Evolutionary conservation across 257 asterid species (phyloP), one percentile per base, ranked within the genome.

Genomic region (Penstemon newberryi): DNA sequence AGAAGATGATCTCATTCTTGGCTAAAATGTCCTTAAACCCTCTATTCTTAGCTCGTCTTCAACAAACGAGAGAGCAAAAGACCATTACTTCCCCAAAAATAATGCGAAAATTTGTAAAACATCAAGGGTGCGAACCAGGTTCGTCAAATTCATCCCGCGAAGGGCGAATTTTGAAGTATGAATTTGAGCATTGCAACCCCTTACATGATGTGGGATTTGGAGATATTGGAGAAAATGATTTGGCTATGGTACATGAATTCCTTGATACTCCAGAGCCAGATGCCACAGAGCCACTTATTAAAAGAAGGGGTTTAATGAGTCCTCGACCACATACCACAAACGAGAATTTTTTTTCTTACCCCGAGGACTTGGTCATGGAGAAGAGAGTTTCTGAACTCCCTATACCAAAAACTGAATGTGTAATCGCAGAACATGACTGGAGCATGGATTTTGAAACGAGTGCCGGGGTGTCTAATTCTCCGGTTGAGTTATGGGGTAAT

Each of bases 1-100:
- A 91, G 77, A 90, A 86, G 78, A 87, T 91, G 94, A 88, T 89
- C 66, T 79, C 95, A 0, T 91, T 91, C 88, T 69, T 91, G 83
- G 94, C 86, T 13, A 84, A 84, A 74, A 80, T 87, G 78, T 77
- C 89, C 47, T 86, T 85, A 65, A 87, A 84, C 73, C 94, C 94
- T 0, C 8, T 75, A 6, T 71, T 89, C 55, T 46, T 80, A 41
- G 70, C 81, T 66, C 83, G 78, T 43, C 69, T 91, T 47, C 77
- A 73, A 72, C 81, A 77, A 61, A 80, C 47, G 51, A 81, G 78
- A 81, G 85, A 79, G 66, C 84, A 76, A 38, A 73, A 73, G 45
- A 66, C 63, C 76, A 76, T 87, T 37, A 62, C 77, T 69, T 73
- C 84, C 7, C 83, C 92, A 12, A 81, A 84, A 81, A 71, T 81